Evolutionary conservation across 495 filamentous ascomycete species (phyloP), one percentile per base, ranked within the genome.

Genomic region (Thermochaetoides thermophila): DNA sequence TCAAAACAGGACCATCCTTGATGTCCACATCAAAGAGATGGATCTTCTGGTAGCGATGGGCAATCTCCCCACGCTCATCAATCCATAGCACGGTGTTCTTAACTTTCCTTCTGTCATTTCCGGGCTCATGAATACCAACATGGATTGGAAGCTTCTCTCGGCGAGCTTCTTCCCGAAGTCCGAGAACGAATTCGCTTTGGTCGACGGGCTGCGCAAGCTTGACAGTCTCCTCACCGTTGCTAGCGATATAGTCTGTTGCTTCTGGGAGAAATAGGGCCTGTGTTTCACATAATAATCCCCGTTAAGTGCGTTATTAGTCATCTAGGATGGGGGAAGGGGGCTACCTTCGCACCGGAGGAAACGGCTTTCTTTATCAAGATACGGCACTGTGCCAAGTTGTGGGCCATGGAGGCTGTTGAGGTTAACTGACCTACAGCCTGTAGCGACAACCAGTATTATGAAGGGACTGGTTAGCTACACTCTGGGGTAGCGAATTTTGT

Each of bases 401-500:
- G 65, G 38, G 69, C 55, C 66, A 89, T 77, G 49, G 65, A 78
- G 29, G 78, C 68, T 40, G 81, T 87, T 17, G 82, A 82, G 54
- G 84, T 87, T 48, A 94, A 60, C 55, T 94, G 84, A 17, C 84
- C 84, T 17, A 94, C 69, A 27, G 84, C 84, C 84, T 91, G n/a
- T n/a, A n/a, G n/a, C n/a, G n/a, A n/a, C n/a, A n/a, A n/a, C n/a
- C n/a, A n/a, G n/a, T n/a, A n/a, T n/a, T n/a, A n/a, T n/a, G n/a
- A n/a, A n/a, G n/a, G n/a, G n/a, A n/a, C n/a, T n/a, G n/a, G n/a
- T n/a, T n/a, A n/a, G n/a, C n/a, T n/a, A n/a, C n/a, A n/a, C n/a
- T n/a, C n/a, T n/a, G n/a, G n/a, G n/a, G n/a, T n/a, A 24, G 22
- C 22, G 22, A 24, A 11, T 11, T 24, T 24, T 24, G 22, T 11